Evolutionary conservation across 1,139 yeast species (phyloP).

Genomic region (Geotrichum bryndzae): DNA sequence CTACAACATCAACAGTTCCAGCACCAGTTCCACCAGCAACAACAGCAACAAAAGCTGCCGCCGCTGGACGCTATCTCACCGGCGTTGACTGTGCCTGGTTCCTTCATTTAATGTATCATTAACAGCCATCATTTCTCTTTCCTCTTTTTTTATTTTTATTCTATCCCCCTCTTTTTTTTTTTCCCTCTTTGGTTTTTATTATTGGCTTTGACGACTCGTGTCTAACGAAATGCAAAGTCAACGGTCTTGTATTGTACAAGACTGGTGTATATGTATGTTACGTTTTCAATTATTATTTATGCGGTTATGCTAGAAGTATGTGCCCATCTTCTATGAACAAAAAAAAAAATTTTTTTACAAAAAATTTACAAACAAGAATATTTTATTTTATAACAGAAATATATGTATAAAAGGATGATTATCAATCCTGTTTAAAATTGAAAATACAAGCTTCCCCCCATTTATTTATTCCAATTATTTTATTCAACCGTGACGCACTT

Average conservation of each 20-base stretch:
- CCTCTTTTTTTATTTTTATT: background rate
- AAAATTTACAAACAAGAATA: background rate
- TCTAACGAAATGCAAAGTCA: background rate
- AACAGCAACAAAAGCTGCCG: background rate
- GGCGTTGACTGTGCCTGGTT: slow-evolving; percentile 1
- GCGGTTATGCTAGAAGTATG: background rate
- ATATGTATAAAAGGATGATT: too few relatives aligned
- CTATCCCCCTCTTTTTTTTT: background rate
- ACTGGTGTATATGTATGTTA: background rate
- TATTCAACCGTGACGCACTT: too few relatives aligned
- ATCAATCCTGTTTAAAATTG: too few relatives aligned
- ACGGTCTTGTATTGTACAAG: background rate
- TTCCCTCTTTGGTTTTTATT: background rate
- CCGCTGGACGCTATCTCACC: background rate
- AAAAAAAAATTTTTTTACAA: background rate
- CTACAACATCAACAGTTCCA: background rate
- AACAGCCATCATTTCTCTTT: too few relatives aligned
- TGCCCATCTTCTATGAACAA: background rate
- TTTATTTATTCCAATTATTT: too few relatives aligned
- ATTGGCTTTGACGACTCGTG: background rate
- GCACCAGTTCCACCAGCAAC: background rate
- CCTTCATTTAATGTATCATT: background rate
- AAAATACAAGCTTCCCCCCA: too few relatives aligned
- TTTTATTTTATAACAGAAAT: too few relatives aligned
- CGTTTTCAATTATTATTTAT: background rate